Evolutionary conservation across 257 asterid species (phyloP).

Genomic region (Thymus mandschuricus): DNA sequence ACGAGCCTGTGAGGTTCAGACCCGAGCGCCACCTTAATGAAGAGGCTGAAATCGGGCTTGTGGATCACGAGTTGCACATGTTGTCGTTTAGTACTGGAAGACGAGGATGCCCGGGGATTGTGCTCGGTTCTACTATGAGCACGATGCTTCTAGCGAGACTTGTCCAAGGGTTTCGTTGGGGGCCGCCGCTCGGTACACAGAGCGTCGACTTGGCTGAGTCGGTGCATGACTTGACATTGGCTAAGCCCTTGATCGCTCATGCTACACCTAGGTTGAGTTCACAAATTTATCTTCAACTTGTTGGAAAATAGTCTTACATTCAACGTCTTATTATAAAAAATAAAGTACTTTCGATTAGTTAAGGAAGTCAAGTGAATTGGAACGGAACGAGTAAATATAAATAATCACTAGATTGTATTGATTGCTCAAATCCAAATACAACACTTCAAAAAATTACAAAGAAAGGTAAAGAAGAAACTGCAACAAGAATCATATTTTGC

Average conservation of each 20-base stretch:
- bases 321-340: no score
- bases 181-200: background rate
- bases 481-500: no score
- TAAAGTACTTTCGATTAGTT: no score
- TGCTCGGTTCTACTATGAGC: slow-evolving; percentile 33
- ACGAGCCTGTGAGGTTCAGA: slow-evolving; percentile 29
- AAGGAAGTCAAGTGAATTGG: no score
- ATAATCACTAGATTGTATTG: no score
- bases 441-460: no score
- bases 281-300: slow-evolving; percentile 11
- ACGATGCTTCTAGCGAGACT: slow-evolving; percentile 34
- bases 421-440: no score
- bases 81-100: slow-evolving; percentile 40
- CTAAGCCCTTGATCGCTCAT: slow-evolving; percentile 20
- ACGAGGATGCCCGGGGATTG: slow-evolving; percentile 36
- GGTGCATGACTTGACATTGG: background rate
- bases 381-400: no score
- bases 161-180: slow-evolving; percentile 33
- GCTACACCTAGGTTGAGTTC: slow-evolving; percentile 28
- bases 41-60: slow-evolving; percentile 6
- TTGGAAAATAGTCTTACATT: background rate
- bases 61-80: slow-evolving; percentile 22
- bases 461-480: no score
- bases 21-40: slow-evolving; percentile 35
- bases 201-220: slow-evolving; percentile 8